Evolutionary conservation across 192 early-diverging fungal species (phyloP).

Genomic region (Backusella circina): DNA sequence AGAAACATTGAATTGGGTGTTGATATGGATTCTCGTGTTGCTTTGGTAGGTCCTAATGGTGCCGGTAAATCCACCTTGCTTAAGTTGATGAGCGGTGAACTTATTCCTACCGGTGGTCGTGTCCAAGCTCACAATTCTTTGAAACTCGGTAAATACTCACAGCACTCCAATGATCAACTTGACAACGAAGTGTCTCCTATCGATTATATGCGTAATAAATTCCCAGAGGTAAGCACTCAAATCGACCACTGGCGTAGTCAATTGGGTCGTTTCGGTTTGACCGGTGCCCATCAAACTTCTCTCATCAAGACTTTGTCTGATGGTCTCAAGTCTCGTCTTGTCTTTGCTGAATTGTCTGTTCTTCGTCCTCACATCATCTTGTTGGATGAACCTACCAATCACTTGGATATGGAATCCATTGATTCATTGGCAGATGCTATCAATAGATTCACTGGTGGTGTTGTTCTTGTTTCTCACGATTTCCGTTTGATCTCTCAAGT

Average conservation of each 20-base stretch:
- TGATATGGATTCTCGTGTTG: constrained; percentile 98
- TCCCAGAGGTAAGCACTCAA: constrained; percentile 81
- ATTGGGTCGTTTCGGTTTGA: constrained; percentile 92
- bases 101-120: constrained; percentile 79
- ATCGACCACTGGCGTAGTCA: constrained; percentile 84
- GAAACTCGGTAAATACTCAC: constrained; percentile 95
- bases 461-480: constrained; percentile 98
- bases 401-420: constrained; percentile 90
- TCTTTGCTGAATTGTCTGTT: constrained; percentile 92
- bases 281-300: constrained; percentile 88
- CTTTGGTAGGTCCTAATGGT: constrained; percentile 95
- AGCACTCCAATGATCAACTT: constrained; percentile 97
- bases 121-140: constrained; percentile 88
- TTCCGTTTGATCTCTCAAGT: constrained; percentile 97
- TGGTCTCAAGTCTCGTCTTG: constrained; percentile 92
- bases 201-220: constrained; percentile 85
- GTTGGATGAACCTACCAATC: constrained; percentile 99
- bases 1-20: constrained; percentile 86
- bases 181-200: constrained; percentile 84
- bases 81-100: constrained; percentile 93
- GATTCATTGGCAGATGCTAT: constrained; percentile 95
- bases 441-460: constrained; percentile 91
- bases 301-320: constrained; percentile 88
- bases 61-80: constrained; percentile 95
- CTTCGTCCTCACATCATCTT: constrained; percentile 90